Base-by-base conservation (phyloP, 192 early-diverging fungal species). In the Coemansia sp. region DNA sequence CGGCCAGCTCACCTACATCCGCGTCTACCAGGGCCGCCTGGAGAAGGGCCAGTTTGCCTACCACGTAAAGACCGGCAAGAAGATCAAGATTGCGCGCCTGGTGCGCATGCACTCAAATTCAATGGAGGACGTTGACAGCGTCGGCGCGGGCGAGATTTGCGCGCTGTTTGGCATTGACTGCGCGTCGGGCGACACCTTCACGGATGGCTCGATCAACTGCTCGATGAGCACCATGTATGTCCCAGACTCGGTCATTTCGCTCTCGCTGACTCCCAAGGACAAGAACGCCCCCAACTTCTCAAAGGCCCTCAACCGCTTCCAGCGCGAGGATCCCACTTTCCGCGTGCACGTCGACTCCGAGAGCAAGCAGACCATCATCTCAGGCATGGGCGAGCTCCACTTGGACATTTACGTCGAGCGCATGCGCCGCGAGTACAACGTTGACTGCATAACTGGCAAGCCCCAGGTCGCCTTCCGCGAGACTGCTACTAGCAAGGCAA, bases 91-190 rank as follows among this genome's bases (percentile, higher is more conserved):
- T 18, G 89, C 95, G 52, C 88, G 97, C 13, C 87, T 99, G 26
- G 95, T 94, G 48, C 94, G 97, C 59, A 99, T 99, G 97, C 97
- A 99, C 83, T 92, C 97, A 60, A 91, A 95, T 66, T 93, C 96
- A 71, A 94, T 97, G 90, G 95, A 99, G 84, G 97, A 99, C 79
- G 93, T 99, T 0, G 89, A 95, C 67, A 85, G 86, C 72, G 87
- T 97, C 42, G 91, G 90, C 59, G 90, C 92, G 43, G 97, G 97
- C 59, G 97, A 99, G 79, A 99, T 99, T 64, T 94, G 95, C 79
- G 97, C 97, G 3, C 84, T 99, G 72, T 97, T 99, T 83, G 97
- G 97, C 71, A 88, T 99, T 64, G 95, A 99, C 59, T 97, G 95
- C 72, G 90, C 97, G 0, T 91, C 89, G 12, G 97, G 97, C 64